Evolutionary conservation across 352 stramenopile genomes (phyloP), one percentile per base, ranked within the genome.

Genomic region (Phytophthora brassicae): DNA sequence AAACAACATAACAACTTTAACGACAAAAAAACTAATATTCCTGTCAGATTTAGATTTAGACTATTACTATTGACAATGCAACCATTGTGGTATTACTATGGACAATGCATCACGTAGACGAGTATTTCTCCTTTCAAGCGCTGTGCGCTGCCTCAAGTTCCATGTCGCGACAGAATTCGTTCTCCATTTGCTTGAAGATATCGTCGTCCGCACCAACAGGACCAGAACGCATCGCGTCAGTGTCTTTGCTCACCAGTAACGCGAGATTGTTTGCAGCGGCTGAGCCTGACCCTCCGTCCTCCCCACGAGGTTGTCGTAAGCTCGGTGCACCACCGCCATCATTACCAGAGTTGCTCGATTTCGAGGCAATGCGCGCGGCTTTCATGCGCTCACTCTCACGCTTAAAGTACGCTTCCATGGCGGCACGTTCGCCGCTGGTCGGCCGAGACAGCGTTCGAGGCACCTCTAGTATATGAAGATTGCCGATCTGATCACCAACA

Each of bases 401-500:
- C 59, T 97, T 92, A 57, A 98, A 92, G 67, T 97, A 98, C 14
- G 74, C 74, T 41, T 89, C 75, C 76, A 98, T 96, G 11, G 90
- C 60, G 19, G 70, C 64, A 5, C 78, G 73, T 75, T 98, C 93
- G 19, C 88, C 90, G 43, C 74, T 74, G 11, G 79, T 77, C n/a
- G 83, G 80, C n/a, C 90, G 77, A 39, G 88, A 91, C 12, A 98
- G 60, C 22, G 85, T 93, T n/a, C 89, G 77, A 20, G 90, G 93
- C 47, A 98, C 84, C 56, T 97, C 87, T 58, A 97, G 81, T 56
- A 98, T 94, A 68, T 98, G 92, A 36, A 98, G 70, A 66, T 97
- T 97, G 1, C 93, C 93, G 24, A 87, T 91, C 60, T 95, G 81
- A 60, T 98, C 92, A 38, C 93, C 93, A 45, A 97, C 82, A 16